These are phyloP conservation scores for Colletotrichum australisinense DNA, from an alignment of 2,329 filamentous ascomycete species.

Conservation along the genomic window DNA sequence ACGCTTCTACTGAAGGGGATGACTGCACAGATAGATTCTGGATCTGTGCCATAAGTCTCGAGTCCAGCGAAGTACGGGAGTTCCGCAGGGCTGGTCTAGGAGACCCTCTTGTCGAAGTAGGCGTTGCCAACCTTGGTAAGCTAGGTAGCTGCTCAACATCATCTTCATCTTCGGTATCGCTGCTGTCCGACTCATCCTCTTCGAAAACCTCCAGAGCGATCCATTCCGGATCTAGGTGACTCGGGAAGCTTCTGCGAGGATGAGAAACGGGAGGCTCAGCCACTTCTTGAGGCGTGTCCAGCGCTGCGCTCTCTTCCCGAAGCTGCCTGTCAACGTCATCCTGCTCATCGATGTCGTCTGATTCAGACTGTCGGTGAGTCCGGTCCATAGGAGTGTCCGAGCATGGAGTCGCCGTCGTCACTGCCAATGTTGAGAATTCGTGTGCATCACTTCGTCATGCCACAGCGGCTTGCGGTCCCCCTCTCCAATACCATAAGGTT, in stretches of 20 bases:
- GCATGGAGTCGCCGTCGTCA: conserved; percentile 65
- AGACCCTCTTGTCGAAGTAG: conserved; percentile 8
- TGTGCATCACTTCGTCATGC: conserved; percentile 98
- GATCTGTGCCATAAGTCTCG: conserved; percentile 53
- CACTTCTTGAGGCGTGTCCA: conserved; percentile 32
- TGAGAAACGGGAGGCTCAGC: not conserved
- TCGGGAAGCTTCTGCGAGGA: conserved; percentile 68
- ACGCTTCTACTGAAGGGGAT: conserved; percentile 21
- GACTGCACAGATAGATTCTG: conserved; percentile 50
- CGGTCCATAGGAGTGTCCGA: too few species aligned
- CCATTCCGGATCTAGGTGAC: conserved; percentile 88
- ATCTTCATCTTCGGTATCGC: conserved; percentile 53
- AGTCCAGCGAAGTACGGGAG: conserved; percentile 47
- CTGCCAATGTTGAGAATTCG: conserved; percentile 84
- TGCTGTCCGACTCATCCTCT: conserved; percentile 60
- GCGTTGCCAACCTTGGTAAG: not conserved
- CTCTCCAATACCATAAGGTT: conserved; percentile 57
- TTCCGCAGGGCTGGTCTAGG: conserved; percentile 19
- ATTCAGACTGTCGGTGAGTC: not conserved
- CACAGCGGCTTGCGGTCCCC: conserved; percentile 79
- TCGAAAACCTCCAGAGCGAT: conserved; percentile 88
- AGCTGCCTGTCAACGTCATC: conserved; percentile 60
- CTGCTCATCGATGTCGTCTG: conserved; percentile 49
- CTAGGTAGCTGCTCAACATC: conserved; percentile 40
- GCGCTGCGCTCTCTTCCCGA: conserved; percentile 46